Evolutionary conservation across 176 grass and related monocot genomes (phyloP), one percentile per base, ranked within the genome.

Genomic region (Pontederia paniculata): DNA sequence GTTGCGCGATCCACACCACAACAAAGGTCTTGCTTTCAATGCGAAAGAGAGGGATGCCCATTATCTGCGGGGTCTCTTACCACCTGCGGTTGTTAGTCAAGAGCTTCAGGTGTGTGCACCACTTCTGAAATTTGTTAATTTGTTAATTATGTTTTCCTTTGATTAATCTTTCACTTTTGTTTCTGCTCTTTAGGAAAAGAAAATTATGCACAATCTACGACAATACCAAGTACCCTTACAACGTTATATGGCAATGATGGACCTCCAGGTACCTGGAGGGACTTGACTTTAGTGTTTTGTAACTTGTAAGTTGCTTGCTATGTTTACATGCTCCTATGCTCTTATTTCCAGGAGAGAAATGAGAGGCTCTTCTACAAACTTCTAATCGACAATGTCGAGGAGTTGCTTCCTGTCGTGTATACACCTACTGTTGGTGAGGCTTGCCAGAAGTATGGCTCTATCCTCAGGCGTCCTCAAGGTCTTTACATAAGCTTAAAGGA

Each of bases 371-470:
- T 96, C 75, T 96, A 81, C 67, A 96, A 83, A 74, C 90, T 96
- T 70, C 53, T 96, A 54, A 45, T 89, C 2, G 82, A 96, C 63
- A 80, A 96, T 75, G 85, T 96, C 0, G 90, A 96, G 56, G 90
- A 96, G 63, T 54, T 96, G 64, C 82, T 96, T 44, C 85, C 90
- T 9, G 73, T 96, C 44, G 90, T 96, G 15, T 96, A 96, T 57
- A 89, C 85, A n/a, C 90, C 90, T 22, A 96, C 90, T 42, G 85
- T 96, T 10, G 90, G 90, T 20, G 82, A 96, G 79, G 90, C 90
- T 21, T 96, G 90, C 77, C 85, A 89, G 74, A 96, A 96, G 64
- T 89, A 89, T 23, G 82, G 90, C 13, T 83, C 85, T 3, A 89
- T 89, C 66, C 89, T 96, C 65, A 80, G 70, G 70, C 73, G 74